Base-by-base conservation (phyloP, 2,329 filamentous ascomycete species). In the Claviceps capensis region DNA sequence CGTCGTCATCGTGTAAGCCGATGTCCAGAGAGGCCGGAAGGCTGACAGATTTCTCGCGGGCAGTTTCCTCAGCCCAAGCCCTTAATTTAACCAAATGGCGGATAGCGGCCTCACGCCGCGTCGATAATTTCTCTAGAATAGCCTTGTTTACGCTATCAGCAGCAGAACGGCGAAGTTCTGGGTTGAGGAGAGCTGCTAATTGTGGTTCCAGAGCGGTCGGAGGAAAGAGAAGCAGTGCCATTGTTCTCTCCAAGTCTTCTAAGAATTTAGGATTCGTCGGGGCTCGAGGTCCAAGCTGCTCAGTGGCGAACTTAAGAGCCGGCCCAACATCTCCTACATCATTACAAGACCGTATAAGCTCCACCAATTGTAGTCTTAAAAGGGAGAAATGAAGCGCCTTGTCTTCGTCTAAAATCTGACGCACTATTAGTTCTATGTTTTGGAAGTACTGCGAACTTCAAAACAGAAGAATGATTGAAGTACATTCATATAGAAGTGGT, bases 141-240 rank as follows among this genome's bases (percentile, higher is more conserved):
- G 89, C 88, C 67, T 89, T 83, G 64, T 98, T 98, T 51, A 98
- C 93, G 59, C 79, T 78, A 55, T 83, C 83, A 4, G 93, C 93
- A n/a, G 96, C 89, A 44, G 84, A 80, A 58, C 83, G 81, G 55
- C 93, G 82, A 45, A 97, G 75, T 47, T 82, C 78, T 2, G 90
- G 86, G 58, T 95, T 79, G 17, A 98, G 72, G 30, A 98, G 73
- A 47, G 81, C 80, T 40, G 84, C 82, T 36, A 96, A 73, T 48
- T 86, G 81, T 2, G 86, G 82, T 45, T 86, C 81, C 40, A 96
- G 76, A 50, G 81, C 84, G 50, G 93, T 86, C n/a, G 81, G 77
- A 1, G 88, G 83, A 60, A 96, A 95, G 44, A 98, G 85, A 41
- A 98, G 74, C 42, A 98, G 76, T 0, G 88, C 85, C 83, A 98